Conservation (phyloP, 202 grass and related monocot genomes). For the Saccharum hybrid region DNA sequence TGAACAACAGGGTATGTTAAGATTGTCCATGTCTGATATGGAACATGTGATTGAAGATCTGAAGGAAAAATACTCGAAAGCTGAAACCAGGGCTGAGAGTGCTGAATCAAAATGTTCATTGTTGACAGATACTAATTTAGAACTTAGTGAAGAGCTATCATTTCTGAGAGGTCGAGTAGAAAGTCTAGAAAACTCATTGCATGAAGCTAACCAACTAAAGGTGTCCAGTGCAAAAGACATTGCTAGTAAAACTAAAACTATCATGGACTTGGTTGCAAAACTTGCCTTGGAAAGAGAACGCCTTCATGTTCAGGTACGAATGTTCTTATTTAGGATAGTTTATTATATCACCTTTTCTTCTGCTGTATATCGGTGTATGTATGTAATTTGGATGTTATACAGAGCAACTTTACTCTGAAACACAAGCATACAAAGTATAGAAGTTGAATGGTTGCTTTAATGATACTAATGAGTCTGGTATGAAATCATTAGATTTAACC, state of each 20-base stretch:
- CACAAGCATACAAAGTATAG: background rate
- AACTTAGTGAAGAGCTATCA: slow-evolving; percentile 75
- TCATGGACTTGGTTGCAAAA: slow-evolving; percentile 73
- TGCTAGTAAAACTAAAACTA: slow-evolving; percentile 70
- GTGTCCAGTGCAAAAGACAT: slow-evolving; percentile 66
- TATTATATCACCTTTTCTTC: background rate
- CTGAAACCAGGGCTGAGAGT: slow-evolving; percentile 78
- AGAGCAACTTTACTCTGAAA: background rate
- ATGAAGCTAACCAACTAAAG: slow-evolving; percentile 64
- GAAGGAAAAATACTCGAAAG: slow-evolving; percentile 70
- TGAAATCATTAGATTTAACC: background rate
- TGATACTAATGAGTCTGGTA: background rate
- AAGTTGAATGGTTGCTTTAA: background rate
- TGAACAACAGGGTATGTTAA: slow-evolving; percentile 70
- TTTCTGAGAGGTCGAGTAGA: slow-evolving; percentile 74
- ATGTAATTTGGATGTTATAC: slow-evolving; percentile 14
- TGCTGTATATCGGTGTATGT: slow-evolving; percentile 19
- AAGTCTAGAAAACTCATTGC: slow-evolving; percentile 64
- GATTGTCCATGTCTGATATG: slow-evolving; percentile 75
- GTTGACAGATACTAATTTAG: slow-evolving; percentile 72
- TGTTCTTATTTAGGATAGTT: slow-evolving; percentile 34
- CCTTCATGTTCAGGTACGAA: slow-evolving; percentile 75
- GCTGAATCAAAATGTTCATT: slow-evolving; percentile 70
- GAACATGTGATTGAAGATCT: slow-evolving; percentile 65
- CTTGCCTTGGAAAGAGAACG: slow-evolving; percentile 79